A percentile compares a stretch with the other conserved stretches of the same genome.
Conservation (phyloP, 1,284 basidiomycete species). For the Melampsora larici-populina region DNA sequence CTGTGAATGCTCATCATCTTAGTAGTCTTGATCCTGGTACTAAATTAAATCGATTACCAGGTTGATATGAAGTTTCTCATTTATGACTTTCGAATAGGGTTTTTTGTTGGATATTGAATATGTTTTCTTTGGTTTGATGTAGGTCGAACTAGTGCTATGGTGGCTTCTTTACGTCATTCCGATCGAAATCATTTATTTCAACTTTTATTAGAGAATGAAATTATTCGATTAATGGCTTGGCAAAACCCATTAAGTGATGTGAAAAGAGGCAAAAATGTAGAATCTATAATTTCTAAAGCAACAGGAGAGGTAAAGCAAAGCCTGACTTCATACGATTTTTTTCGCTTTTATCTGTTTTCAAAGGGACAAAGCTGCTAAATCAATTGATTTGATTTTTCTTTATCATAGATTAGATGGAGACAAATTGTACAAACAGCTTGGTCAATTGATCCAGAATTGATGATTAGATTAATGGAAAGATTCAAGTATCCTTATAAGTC, state of each 20-base stretch:
- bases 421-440: constrained; percentile 70
- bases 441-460: constrained; percentile 66
- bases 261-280: constrained; percentile 65
- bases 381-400: constrained; percentile 21
- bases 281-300: constrained; percentile 62
- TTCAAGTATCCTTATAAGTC: constrained; percentile 21
- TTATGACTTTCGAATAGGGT: background rate
- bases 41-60: constrained; percentile 17
- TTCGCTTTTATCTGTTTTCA: too few relatives aligned
- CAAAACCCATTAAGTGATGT: constrained; percentile 76
- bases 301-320: constrained; percentile 61
- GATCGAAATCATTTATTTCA: constrained; percentile 70
- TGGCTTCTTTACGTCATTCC: too few relatives aligned
- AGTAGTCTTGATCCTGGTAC: constrained; percentile 26
- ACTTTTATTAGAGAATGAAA: constrained; percentile 84
- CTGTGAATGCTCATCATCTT: constrained; percentile 35
- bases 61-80: constrained; percentile 2
- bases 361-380: too few relatives aligned
- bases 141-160: too few relatives aligned
- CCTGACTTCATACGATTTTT: constrained; percentile 5
- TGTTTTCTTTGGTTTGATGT: too few relatives aligned
- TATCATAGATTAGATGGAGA: constrained; percentile 57
- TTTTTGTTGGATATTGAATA: too few relatives aligned
- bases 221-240: constrained; percentile 83
- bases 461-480: constrained; percentile 27